Evolutionary conservation across 805 yeast genomes (phyloP), one percentile per base, ranked within the genome.

Genomic region (Geotrichum ghanense): DNA sequence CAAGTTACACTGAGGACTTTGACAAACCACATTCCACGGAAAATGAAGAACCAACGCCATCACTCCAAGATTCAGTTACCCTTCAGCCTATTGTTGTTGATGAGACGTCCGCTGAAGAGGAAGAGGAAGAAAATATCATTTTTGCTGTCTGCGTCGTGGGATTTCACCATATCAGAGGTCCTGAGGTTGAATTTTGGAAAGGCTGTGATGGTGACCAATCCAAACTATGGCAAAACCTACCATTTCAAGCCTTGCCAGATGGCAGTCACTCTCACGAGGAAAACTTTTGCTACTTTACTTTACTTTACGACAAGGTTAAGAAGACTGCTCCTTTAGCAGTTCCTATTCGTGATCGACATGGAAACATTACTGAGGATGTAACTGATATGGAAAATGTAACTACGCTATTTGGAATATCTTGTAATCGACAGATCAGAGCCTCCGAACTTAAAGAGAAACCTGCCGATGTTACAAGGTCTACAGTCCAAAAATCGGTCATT

Each of bases 231-330:
- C 88, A 92, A 9, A 79, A 81, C 57, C 65, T 92, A 39, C 94
- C 98, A 2, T 92, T 92, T 59, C 97, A 89, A 60, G 94, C 96
- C 1, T 67, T 92, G 20, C 97, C 98, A 0, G 98, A 92, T 64
- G 97, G 97, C 3, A 81, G 94, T 2, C 98, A 92, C 62, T 72
- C 89, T 20, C 90, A 81, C 59, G 95, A 88, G 59, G 97, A 92
- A 62, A 88, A 95, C 0, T 87, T 89, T 58, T 81, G 95, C 22
- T 86, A 86, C 59, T 90, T 90, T 65, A 89, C 95, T 20, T 67
- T 90, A 40, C 73, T 83, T 3, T 84, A 78, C 58, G 87, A 87
- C 60, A 78, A 76, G 45, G 64, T 67, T 22, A 64, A 63, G 26
- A 64, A 69, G 19, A 55, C 55, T 21, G 69, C 77, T 10, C 74